A percentile compares a stretch with the other conserved stretches of the same genome.
Conservation (phyloP, 306 rosid genomes). For the Abrus pulchellus region DNA sequence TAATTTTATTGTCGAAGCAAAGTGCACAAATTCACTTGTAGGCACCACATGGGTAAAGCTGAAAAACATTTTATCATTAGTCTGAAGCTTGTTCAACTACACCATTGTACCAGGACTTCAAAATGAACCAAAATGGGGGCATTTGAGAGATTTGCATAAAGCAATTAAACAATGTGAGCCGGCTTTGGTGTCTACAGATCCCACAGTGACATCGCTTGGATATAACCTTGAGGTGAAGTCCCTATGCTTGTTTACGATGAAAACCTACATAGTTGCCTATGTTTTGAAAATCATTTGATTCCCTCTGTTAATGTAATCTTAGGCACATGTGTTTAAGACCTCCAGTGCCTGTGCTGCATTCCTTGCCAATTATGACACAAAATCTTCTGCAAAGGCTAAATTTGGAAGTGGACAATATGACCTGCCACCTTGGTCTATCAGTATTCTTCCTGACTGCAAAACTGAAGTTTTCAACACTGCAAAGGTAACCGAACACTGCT, state of each 20-base stretch:
- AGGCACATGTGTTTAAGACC: conserved; percentile 76
- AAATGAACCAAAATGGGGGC: conserved; percentile 80
- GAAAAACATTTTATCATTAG: conserved; percentile 1
- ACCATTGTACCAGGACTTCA: conserved; percentile 47
- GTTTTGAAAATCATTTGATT: conserved; percentile 36
- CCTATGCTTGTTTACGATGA: conserved; percentile 37
- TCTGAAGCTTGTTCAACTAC: conserved; percentile 47
- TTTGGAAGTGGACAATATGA: conserved; percentile 68
- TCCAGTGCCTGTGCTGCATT: conserved; percentile 82
- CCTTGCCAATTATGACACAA: conserved; percentile 74
- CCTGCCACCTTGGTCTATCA: conserved; percentile 91
- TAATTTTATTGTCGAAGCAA: not conserved
- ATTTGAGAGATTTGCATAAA: conserved; percentile 77
- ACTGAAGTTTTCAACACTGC: conserved; percentile 84
- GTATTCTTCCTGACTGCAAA: conserved; percentile 88
- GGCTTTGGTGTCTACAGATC: conserved; percentile 75
- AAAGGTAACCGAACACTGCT: conserved; percentile 58
- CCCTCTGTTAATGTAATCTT: conserved; percentile 47
- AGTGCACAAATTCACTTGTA: conserved; percentile 29
- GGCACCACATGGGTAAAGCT: conserved; percentile 26
- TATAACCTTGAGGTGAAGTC: conserved; percentile 72
- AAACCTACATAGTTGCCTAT: not conserved
- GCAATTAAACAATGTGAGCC: conserved; percentile 73
- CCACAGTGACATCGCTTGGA: conserved; percentile 61
- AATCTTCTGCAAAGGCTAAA: conserved; percentile 57